Base-by-base conservation (phyloP, 116 monocot species). In the Dioscorea cayenensis region DNA sequence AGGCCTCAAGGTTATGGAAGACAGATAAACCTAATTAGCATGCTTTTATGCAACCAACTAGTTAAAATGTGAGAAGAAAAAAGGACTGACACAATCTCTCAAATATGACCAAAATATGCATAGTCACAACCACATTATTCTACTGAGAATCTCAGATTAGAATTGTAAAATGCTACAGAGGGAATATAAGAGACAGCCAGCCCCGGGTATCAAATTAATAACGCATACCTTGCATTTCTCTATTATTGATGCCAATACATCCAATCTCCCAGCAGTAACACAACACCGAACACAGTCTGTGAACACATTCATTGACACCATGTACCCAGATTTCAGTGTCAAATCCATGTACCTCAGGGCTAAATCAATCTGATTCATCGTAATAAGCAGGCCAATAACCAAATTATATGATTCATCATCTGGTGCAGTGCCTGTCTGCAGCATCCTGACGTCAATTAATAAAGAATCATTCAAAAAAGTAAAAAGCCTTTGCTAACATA, bases 341-440 rank as follows among this genome's bases (percentile, higher is more conserved):
- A 90, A 76, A 62, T 93, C 88, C 70, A 92, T 19, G 76, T 88
- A 90, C 48, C 86, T 92, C 69, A 97, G 78, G 23, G 97, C 82
- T 37, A 88, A 81, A 63, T 97, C 97, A 60, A 93, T 72, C 60
- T 88, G 84, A 49, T 88, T 83, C 64, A 38, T 59, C 70, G 68
- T 69, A 75, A 93, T 76, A 36, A 97, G 83, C 64, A 97, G 80
- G 28, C 75, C 81, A 73, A 88, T 85, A 66, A 93, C 88, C 75
- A 93, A 74, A 73, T 90, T 88, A 70, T 88, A 97, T 51, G 97
- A 92, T 77, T 88, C 93, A 66, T 92, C 90, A 72, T 97, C 90
- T 49, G 96, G 96, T 50, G 60, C 52, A 55, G 80, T 76, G 36
- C 90, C 88, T 77, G 84, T 84, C 83, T 84, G 84, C 77, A 92